phyloP scores from a whole-genome alignment of 192 early-diverging fungal genomes.

The Backusella macrospora region DNA sequence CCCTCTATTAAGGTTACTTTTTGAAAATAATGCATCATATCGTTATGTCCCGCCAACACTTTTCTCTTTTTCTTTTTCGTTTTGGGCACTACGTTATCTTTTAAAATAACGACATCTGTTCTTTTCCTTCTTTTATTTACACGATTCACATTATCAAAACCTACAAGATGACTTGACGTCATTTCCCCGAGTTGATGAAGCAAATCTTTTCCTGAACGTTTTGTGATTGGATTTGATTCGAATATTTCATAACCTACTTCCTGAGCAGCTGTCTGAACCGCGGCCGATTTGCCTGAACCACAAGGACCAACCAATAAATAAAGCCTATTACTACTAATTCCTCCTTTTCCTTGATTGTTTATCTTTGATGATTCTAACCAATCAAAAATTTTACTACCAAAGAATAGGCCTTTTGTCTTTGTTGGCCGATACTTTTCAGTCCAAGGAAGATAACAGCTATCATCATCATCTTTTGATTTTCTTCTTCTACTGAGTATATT shows the following conservation, averaged over 20 bases:
- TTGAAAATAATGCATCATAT: not conserved
- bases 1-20: not conserved
- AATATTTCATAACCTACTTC: slow-evolving; percentile 76
- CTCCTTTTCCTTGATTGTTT: not conserved
- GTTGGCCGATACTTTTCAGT: slow-evolving; percentile 33
- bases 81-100: not conserved
- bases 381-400: slow-evolving; percentile 14
- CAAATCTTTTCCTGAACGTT: slow-evolving; percentile 75
- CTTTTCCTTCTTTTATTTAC: not conserved
- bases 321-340: not conserved
- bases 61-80: not conserved
- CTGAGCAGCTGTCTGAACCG: slow-evolving; percentile 71
- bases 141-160: slow-evolving; percentile 34
- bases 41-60: slow-evolving; percentile 12
- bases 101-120: not conserved
- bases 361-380: slow-evolving; percentile 25
- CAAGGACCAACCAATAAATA: slow-evolving; percentile 67
- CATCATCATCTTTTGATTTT: not conserved
- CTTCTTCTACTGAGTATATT: not conserved
- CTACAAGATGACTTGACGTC: slow-evolving; percentile 75
- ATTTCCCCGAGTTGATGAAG: slow-evolving; percentile 65
- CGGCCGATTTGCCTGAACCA: slow-evolving; percentile 74
- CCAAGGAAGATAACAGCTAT: slow-evolving; percentile 10
- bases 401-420: slow-evolving; percentile 18
- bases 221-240: slow-evolving; percentile 71